Evolutionary conservation across 2,329 filamentous ascomycete species (phyloP), one percentile per base, ranked within the genome.

Genomic region (Fusarium torreyae): DNA sequence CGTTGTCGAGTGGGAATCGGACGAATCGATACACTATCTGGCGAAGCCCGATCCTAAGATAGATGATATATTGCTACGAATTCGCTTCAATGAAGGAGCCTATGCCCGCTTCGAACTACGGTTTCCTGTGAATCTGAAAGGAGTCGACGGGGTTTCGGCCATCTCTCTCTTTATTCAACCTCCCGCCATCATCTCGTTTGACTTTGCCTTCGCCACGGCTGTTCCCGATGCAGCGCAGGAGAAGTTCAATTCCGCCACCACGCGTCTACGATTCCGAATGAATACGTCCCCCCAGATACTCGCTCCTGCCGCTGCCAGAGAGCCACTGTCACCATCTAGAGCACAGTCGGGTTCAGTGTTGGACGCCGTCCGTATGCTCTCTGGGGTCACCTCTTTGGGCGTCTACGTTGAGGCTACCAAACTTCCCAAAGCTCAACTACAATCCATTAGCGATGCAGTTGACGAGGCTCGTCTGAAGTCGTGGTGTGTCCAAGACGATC

Each of bases 111-210:
- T 67, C 31, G 42, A 68, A 46, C 38, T 68, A 1, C 33, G 49
- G 2, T 50, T 68, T 13, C 58, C 65, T 13, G 50, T 68, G 34
- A 68, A 64, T 2, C 17, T 68, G 39, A 68, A 68, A 42, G 64
- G 58, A 1, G 38, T 68, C 20, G 52, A 68, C 0, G 43, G 49
- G 4, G 14, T 66, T 2, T 55, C 62, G 2, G 9, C 36, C 11
- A 45, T 66, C 7, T 26, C 24, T 1, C 24, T 66, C n/a, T 55
- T n/a, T 6, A n/a, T 68, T 10, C 20, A 28, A n/a, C 54, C 64
- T 17, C 61, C 64, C 7, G 65, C 59, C n/a, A 65, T 69, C 49
- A 33, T 34, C 7, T 61, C 65, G 1, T 64, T 69, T n/a, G 39
- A 57, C 6, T 53, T 60, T 20, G 33, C 34, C 14, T 26, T 26